Percentiles rank a stretch among this genome's conserved stretches.
Evolutionary conservation across 371 early-diverging fungal genomes (phyloP).

Genomic region (Mucor ambiguus): DNA sequence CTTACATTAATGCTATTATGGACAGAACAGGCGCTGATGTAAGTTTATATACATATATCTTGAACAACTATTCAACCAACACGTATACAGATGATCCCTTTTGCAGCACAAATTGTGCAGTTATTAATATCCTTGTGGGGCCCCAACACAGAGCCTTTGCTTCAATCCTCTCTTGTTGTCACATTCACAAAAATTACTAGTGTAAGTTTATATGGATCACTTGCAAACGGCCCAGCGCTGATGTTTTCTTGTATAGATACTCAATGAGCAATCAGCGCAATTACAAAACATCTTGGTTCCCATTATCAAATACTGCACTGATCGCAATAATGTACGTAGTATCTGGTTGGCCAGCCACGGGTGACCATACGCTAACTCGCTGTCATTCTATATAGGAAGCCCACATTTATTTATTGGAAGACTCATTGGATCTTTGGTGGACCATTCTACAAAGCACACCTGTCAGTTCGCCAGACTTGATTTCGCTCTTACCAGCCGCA

Average conservation of each 20-base stretch:
- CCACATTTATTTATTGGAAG: slow-evolving; percentile 85
- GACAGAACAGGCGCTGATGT: slow-evolving; percentile 76
- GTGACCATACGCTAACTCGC: too few species aligned
- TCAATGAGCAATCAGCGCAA: slow-evolving; percentile 69
- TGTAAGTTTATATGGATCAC: slow-evolving; percentile 35
- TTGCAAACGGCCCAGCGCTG: not conserved
- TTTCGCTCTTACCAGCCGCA: slow-evolving; percentile 65
- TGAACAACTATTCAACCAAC: too few species aligned
- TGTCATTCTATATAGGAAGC: slow-evolving; percentile 55
- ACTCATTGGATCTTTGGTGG: slow-evolving; percentile 88
- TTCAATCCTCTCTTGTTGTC: slow-evolving; percentile 78
- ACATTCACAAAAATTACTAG: slow-evolving; percentile 76
- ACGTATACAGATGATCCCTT: slow-evolving; percentile 64
- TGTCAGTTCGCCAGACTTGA: slow-evolving; percentile 50
- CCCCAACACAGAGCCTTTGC: slow-evolving; percentile 73
- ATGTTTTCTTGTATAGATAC: slow-evolving; percentile 48
- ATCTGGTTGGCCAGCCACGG: too few species aligned
- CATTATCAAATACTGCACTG: slow-evolving; percentile 72
- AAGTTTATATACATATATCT: too few species aligned
- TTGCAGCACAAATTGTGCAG: slow-evolving; percentile 68
- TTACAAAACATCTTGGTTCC: slow-evolving; percentile 79
- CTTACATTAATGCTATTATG: slow-evolving; percentile 74
- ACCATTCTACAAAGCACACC: slow-evolving; percentile 72
- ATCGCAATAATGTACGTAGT: slow-evolving; percentile 49
- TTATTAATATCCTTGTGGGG: slow-evolving; percentile 85